Percentiles rank a stretch among this genome's conserved stretches.
Conservation (phyloP, 2,329 filamentous ascomycete species). For the Colletotrichum graminicola region DNA sequence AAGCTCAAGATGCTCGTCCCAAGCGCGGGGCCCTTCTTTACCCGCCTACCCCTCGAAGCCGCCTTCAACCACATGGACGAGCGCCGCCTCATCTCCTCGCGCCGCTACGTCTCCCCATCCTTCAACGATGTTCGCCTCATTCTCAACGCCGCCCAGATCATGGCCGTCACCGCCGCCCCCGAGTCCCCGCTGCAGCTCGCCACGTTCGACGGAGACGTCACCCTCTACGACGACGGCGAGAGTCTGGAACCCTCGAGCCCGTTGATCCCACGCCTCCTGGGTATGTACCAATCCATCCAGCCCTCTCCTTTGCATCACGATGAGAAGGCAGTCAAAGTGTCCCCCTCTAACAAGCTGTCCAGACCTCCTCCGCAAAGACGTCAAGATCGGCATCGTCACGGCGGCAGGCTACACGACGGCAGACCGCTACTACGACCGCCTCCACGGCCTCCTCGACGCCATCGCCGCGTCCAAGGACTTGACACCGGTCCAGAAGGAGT, state of each 20-base stretch:
- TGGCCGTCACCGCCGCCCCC: slow-evolving; percentile 77
- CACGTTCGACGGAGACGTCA: slow-evolving; percentile 98
- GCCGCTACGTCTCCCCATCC: slow-evolving; percentile 93
- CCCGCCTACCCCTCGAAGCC: slow-evolving; percentile 84
- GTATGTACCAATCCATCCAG: slow-evolving; percentile 48
- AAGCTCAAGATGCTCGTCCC: slow-evolving; percentile 95
- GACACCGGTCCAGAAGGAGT: slow-evolving; percentile 76
- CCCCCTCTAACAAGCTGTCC: slow-evolving; percentile 20
- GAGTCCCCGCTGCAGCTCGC: slow-evolving; percentile 82
- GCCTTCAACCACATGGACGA: slow-evolving; percentile 93
- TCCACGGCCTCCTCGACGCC: slow-evolving; percentile 88
- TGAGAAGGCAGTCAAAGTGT: background rate
- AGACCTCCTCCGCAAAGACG: slow-evolving; percentile 80
- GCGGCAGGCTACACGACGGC: slow-evolving; percentile 95
- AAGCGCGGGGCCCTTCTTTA: slow-evolving; percentile 94
- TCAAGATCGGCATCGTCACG: slow-evolving; percentile 94
- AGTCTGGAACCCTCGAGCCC: slow-evolving; percentile 81
- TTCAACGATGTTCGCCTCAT: slow-evolving; percentile 97
- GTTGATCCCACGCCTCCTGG: slow-evolving; percentile 75
- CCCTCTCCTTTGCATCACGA: background rate
- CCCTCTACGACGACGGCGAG: slow-evolving; percentile 91
- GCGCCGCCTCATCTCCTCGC: slow-evolving; percentile 86
- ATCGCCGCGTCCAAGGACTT: slow-evolving; percentile 72
- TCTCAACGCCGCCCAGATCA: slow-evolving; percentile 93
- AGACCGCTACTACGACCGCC: slow-evolving; percentile 85